Evolutionary conservation across 768 basidiomycete species (phyloP), one percentile per base, ranked within the genome.

Genomic region (Pisolithus marmoratus): DNA sequence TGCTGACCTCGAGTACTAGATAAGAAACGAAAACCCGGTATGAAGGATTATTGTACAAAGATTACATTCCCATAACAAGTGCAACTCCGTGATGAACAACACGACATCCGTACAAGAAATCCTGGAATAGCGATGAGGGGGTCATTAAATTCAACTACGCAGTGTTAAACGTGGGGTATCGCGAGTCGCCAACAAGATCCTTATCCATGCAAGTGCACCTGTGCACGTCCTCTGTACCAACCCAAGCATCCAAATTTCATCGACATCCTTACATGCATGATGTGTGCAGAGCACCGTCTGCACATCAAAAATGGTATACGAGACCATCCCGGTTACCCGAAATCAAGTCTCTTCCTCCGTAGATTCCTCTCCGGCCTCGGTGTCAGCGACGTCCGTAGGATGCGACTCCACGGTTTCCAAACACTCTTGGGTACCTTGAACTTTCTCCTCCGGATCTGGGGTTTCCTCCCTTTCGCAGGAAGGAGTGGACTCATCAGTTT

Each of bases 261-360:
- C 29, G 49, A 24, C 42, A 23, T 50, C 37, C 31, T 49, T 52
- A 42, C 23, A 23, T 45, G 15, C 26, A 17, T 12, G 23, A 5
- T n/a, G n/a, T 27, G 27, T 48, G 47, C 47, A 37, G 31, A 46
- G 34, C 5, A 38, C 26, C 41, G 48, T 29, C 34, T 37, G 36
- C 49, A 31, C 72, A 73, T 20, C 75, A 55, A 42, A 61, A 64
- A 58, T 72, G 72, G 3, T 74, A 72, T 14, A 59, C 61, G 23
- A 60, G 53, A 5, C 34, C 12, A 34, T 34, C 5, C 48, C 34
- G 37, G 44, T 38, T 50, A 37, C 38, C n/a, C 46, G 37, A 36
- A 4, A 48, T 58, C 20, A 65, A 54, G 58, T 55, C 58, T 52
- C 49, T 49, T 26, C 50, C 42, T 63, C 58, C 43, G 58, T 56